Base-by-base conservation (phyloP, 2,329 filamentous ascomycete genomes). In the Dactylella cylindrospora region DNA sequence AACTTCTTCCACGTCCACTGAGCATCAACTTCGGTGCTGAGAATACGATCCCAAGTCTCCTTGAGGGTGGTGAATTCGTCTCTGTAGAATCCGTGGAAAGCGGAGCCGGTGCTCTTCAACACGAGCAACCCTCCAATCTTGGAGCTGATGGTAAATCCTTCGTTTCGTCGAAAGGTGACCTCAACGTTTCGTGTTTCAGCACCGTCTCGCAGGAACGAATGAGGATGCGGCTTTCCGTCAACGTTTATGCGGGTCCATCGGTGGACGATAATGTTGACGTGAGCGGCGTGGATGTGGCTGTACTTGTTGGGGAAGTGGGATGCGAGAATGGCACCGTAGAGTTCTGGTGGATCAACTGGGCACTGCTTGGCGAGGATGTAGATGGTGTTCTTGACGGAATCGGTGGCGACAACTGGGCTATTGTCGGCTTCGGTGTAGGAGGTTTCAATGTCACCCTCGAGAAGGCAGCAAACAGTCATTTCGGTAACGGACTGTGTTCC, bases 301-400 rank as follows among this genome's bases (percentile, higher is more conserved):
- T 98, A 98, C 65, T 79, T 88, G 69, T 87, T 80, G 71, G 96
- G 76, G 76, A 97, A 97, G 78, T 98, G 93, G 67, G 83, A 80
- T 68, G 87, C 90, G 47, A 98, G 78, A 68, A 87, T 86, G 70
- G 85, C 82, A 67, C 87, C 91, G 73, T 88, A 98, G 65, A 95
- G 83, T 78, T 98, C 93, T 0, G 93, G 91, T 12, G 93, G 90
- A 68, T 85, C 89, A 69, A 98, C 86, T 26, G 90, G 88, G 77
- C 94, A 80, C 76, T 94, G 85, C 77, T 95, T 96, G 71, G 93
- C 91, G 71, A 88, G 85, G 76, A 98, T 90, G 78, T 93, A 95
- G 72, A 88, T 84, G 69, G 87, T 97, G 76, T 98, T 95, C 79
- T 98, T 98, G 77, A 97, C 95, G 20, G 90, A 91, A 75, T 98